Evolutionary conservation across 139 green algal genomes (phyloP), one percentile per base, ranked within the genome.

Genomic region (Haematococcus lacustris): DNA sequence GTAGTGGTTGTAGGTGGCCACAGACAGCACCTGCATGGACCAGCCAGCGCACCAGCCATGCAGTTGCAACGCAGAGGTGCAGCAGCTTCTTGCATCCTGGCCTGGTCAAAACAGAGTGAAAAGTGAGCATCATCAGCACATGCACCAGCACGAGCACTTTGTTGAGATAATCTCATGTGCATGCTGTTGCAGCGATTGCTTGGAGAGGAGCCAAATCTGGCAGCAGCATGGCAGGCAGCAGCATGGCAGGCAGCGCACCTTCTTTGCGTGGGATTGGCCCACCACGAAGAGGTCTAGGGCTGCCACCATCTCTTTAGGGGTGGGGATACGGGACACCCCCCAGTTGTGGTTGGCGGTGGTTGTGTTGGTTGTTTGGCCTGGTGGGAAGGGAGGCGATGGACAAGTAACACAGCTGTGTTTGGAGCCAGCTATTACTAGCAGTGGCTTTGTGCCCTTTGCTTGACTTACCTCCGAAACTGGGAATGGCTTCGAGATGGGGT

Each of bases 1-100:
- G 87, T 94, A 97, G 80, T 97, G 91, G 80, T 95, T 96, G 82
- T 96, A 83, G 70, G 94, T 89, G 7, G 88, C 91, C 4, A 97
- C 92, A 3, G 89, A 82, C 67, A 97, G 83, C 37, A 87, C 81
- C 81, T 88, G 47, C 0, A n/a, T 1, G 23, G 61, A 2, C 13
- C 34, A 0, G n/a, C n/a, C 9, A 32, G 2, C 23, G 2, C n/a
- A 32, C 25, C 3, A 40, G 35, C 26, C 26, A 37, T 4, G 51
- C 9, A 37, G 38, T 7, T 30, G 60, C 35, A 39, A 34, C 3
- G 23, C 28, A 13, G 39, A 4, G 26, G 28, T 3, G 38, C 23
- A n/a, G 41, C 40, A 61, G 23, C 28, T 71, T 34, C 25, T 37
- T 17, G 25, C 32, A 26, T 33, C 32, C n/a, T 9, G 25, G 0